phyloP scores from a whole-genome alignment of 208 protist species.

The Leishmania tropica region DNA sequence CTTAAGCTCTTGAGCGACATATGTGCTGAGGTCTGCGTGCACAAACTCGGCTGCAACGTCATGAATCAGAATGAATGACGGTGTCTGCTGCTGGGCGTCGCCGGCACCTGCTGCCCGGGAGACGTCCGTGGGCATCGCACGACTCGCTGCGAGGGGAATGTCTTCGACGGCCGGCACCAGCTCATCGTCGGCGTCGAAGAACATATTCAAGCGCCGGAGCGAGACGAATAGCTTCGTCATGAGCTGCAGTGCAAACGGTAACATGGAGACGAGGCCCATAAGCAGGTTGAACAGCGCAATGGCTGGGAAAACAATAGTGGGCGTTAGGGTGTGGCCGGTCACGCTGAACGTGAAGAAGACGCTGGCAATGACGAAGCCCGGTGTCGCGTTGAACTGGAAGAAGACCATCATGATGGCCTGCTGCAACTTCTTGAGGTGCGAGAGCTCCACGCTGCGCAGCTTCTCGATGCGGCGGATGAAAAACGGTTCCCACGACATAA shows the following conservation, averaged over 20 bases:
- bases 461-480: constrained; percentile 50
- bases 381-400: constrained; percentile 54
- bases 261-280: constrained; percentile 70
- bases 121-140: background rate
- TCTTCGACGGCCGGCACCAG: constrained; percentile 21
- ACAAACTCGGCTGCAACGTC: constrained; percentile 2
- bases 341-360: constrained; percentile 54
- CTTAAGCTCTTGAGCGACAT: constrained; percentile 45
- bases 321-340: constrained; percentile 59
- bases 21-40: constrained; percentile 37
- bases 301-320: constrained; percentile 84
- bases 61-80: background rate
- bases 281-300: constrained; percentile 86
- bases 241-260: constrained; percentile 68
- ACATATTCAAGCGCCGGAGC: constrained; percentile 45
- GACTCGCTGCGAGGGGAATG: constrained; percentile 3
- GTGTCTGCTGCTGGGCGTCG: background rate
- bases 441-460: constrained; percentile 46
- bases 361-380: constrained; percentile 49
- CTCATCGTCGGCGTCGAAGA: constrained; percentile 14
- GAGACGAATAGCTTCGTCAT: constrained; percentile 69
- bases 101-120: background rate
- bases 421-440: constrained; percentile 27
- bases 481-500: constrained; percentile 89
- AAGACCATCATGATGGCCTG: constrained; percentile 30